phyloP scores from a whole-genome alignment of 139 green algal genomes.

The Astrephomene gubernaculifera region DNA sequence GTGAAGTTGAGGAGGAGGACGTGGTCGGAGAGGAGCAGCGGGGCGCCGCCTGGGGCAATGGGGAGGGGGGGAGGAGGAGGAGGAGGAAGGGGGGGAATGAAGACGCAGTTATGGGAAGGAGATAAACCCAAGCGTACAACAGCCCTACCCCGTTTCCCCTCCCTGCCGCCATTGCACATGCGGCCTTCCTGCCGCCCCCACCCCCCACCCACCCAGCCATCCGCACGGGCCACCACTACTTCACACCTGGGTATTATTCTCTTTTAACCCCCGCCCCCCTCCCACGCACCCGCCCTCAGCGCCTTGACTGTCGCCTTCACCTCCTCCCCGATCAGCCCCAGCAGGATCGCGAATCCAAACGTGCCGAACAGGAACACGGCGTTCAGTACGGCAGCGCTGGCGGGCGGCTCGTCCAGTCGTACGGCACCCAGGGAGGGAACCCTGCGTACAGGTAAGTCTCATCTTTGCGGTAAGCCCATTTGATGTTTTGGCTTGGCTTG shows the following conservation, averaged over 20 bases:
- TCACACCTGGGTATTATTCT: no score
- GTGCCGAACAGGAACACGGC: constrained; percentile 42
- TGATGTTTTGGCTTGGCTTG: no score
- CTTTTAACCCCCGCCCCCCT: neutral
- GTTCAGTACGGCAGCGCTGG: constrained; percentile 29
- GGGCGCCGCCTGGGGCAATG: neutral
- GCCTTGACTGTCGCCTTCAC: constrained; percentile 38
- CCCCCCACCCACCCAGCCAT: neutral
- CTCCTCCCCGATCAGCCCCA: constrained; percentile 36
- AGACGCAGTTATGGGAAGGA: neutral
- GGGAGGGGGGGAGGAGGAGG: neutral
- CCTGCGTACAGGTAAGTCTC: no score
- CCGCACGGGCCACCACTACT: no score
- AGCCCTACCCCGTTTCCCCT: neutral
- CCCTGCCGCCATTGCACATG: neutral
- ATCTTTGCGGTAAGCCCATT: no score
- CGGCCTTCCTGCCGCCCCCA: neutral
- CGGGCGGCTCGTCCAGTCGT: constrained; percentile 22
- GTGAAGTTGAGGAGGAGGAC: constrained; percentile 37
- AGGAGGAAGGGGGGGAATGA: neutral
- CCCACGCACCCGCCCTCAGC: constrained; percentile 12
- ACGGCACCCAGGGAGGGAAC: constrained; percentile 33
- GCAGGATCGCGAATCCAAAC: constrained; percentile 40
- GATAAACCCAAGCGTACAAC: neutral
- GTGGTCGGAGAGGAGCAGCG: constrained; percentile 18